A percentile compares a stretch with the other conserved stretches of the same genome.
phyloP scores from a whole-genome alignment of 176 grass and related monocot species.

The Oropetium thomaeum region DNA sequence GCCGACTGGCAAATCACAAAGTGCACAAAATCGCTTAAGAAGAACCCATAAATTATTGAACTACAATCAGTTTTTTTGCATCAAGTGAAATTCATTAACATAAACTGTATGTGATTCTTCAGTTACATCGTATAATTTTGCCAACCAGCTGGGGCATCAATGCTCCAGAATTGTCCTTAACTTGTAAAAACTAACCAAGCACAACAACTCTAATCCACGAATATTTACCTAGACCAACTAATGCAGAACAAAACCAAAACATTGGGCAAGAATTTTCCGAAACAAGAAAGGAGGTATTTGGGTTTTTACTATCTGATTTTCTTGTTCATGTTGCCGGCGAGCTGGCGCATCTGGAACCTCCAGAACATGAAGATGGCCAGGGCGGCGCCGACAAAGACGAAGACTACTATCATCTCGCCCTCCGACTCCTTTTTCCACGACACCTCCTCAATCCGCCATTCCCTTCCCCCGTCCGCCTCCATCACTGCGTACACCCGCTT shows the following conservation, averaged over 20 bases:
- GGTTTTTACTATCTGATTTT: slow-evolving; percentile 49
- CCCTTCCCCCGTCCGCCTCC: slow-evolving; percentile 31
- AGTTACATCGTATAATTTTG: not conserved
- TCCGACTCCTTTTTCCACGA: slow-evolving; percentile 59
- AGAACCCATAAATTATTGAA: not conserved
- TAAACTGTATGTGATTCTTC: not conserved
- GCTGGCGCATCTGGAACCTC: slow-evolving; percentile 90
- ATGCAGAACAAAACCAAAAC: not conserved
- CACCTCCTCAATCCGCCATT: slow-evolving; percentile 76
- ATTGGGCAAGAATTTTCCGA: not conserved
- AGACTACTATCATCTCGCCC: slow-evolving; percentile 64
- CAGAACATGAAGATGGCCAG: slow-evolving; percentile 74
- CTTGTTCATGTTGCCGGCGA: slow-evolving; percentile 77
- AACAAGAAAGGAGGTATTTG: not conserved
- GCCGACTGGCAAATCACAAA: not conserved
- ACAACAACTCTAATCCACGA: slow-evolving; percentile 20
- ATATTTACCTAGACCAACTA: slow-evolving; percentile 3
- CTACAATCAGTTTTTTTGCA: not conserved
- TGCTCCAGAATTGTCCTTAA: not conserved
- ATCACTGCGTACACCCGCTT: slow-evolving; percentile 59
- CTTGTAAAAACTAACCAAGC: not conserved
- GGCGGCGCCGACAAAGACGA: slow-evolving; percentile 57
- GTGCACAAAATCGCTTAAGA: not conserved
- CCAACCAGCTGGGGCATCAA: not conserved
- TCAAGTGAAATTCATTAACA: not conserved